Evolutionary conservation across 2,329 filamentous ascomycete species (phyloP), one percentile per base, ranked within the genome.

Genomic region (Nothophaeocryptopus gaeumannii): DNA sequence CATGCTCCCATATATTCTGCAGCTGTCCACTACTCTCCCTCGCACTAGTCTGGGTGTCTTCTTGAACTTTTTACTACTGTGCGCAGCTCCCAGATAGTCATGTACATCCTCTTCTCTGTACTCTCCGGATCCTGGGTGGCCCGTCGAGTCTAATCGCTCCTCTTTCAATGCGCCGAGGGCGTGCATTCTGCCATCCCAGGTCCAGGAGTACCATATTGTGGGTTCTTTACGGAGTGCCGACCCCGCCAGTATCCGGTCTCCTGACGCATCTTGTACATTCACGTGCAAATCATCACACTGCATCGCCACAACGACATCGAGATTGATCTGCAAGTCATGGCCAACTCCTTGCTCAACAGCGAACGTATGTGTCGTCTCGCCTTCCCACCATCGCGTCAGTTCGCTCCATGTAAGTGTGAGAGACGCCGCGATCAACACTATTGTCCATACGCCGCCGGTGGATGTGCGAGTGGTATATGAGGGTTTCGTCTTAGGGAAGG

Each of bases 401-500:
- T 99, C 93, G 43, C 83, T 82, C 74, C 86, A 83, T 60, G 88
- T 77, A 51, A 99, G 86, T 55, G 89, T 67, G 55, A 84, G 67
- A 56, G 89, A 93, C 56, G 95, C 76, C 43, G 88, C 56, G 53
- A 86, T 74, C 73, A 99, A 88, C 44, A 84, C 80, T 40, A 96
- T 80, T 15, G 93, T 97, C 88, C 91, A 96, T 74, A 95, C 90
- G 55, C 92, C 92, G 64, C 93, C 95, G 63, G 87, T 86, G 33
- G 86, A 81, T 30, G 89, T 95, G 58, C 85, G 82, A 39, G 87
- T 85, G 47, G 93, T 85, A 72, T 96, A 99, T 66, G 92, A 89
- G 12, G 91, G 83, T 75, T 97, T 97, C 46, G 92, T 89, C 78
- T 99, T 97, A 59, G 93, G 92, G 70, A 99, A 99, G 59, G 91